Evolutionary conservation across 139 green algal genomes (phyloP).

Genomic region (Gonium pectorale): DNA sequence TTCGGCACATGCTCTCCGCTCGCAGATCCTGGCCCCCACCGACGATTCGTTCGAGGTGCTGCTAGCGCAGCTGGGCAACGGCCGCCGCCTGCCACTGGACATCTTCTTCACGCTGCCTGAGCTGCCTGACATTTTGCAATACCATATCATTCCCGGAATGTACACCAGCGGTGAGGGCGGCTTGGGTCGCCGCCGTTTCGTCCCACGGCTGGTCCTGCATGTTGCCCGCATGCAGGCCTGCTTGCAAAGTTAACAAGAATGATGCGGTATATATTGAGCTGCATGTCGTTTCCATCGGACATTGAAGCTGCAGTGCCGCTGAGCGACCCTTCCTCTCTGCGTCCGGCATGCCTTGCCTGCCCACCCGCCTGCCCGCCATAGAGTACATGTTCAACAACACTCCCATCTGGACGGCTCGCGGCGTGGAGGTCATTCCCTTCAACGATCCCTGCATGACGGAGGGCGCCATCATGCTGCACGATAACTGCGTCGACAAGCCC

Average conservation of each 20-base stretch:
- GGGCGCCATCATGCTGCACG: slow-evolving; percentile 62
- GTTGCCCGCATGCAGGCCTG: too few species aligned
- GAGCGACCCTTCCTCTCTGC: too few species aligned
- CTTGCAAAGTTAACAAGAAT: too few species aligned
- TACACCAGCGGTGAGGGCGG: slow-evolving; percentile 66
- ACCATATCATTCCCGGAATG: slow-evolving; percentile 74
- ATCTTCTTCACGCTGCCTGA: slow-evolving; percentile 64
- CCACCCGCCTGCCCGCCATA: background rate
- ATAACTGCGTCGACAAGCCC: slow-evolving; percentile 77
- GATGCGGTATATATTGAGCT: too few species aligned
- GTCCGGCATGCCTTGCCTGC: too few species aligned
- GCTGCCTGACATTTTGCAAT: slow-evolving; percentile 75
- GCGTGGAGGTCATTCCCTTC: slow-evolving; percentile 71
- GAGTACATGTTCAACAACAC: slow-evolving; percentile 76
- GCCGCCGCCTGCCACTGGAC: slow-evolving; percentile 57
- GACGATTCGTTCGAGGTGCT: slow-evolving; percentile 70
- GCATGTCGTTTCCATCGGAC: too few species aligned
- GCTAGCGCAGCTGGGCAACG: slow-evolving; percentile 60
- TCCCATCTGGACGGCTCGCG: slow-evolving; percentile 65
- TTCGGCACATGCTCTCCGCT: background rate
- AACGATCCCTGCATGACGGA: slow-evolving; percentile 72
- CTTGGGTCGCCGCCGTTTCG: too few species aligned
- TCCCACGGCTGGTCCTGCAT: too few species aligned
- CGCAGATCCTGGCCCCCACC: slow-evolving; percentile 71
- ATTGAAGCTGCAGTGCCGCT: too few species aligned